phyloP scores from a whole-genome alignment of 805 yeast species.

The Suhomyces sp. region DNA sequence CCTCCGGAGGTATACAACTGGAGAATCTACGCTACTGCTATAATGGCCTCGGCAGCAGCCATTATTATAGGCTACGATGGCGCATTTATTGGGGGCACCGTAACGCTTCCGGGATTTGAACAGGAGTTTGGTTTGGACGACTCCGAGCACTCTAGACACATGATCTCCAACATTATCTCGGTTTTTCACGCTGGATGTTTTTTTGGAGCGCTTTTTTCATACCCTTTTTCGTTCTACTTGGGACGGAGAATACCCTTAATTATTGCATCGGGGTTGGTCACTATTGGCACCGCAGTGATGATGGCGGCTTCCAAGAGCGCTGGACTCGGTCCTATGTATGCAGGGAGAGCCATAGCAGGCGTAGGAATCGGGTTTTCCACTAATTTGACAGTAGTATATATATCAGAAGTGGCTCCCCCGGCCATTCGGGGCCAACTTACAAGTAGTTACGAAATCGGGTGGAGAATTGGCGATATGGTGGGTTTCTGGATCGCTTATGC shows the following conservation, averaged over 20 bases:
- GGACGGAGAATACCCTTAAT: conserved; percentile 33
- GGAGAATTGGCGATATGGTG: conserved; percentile 39
- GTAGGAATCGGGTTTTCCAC: conserved; percentile 36
- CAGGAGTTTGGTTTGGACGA: conserved; percentile 31
- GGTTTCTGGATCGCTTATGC: conserved; percentile 40
- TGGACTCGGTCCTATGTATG: conserved; percentile 37
- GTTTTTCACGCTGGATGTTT: conserved; percentile 42
- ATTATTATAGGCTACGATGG: conserved; percentile 42
- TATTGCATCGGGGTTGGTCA: conserved; percentile 29
- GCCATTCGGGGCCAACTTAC: conserved; percentile 34
- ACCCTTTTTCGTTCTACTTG: conserved; percentile 33
- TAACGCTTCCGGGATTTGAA: conserved; percentile 30
- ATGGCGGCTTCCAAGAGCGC: conserved; percentile 24
- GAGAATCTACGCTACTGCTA: conserved; percentile 32
- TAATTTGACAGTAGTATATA: conserved; percentile 35
- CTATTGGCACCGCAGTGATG: conserved; percentile 38
- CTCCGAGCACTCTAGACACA: conserved; percentile 17
- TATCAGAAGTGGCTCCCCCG: conserved; percentile 36
- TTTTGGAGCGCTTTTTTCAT: conserved; percentile 37
- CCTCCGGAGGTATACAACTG: conserved; percentile 39
- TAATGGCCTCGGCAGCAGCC: conserved; percentile 38
- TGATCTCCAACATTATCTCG: conserved; percentile 34
- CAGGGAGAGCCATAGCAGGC: conserved; percentile 37
- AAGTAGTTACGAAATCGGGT: conserved; percentile 34
- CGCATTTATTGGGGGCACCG: conserved; percentile 41